Base-by-base conservation (phyloP, 2,329 filamentous ascomycete genomes). In the Aureobasidium mangrovei region DNA sequence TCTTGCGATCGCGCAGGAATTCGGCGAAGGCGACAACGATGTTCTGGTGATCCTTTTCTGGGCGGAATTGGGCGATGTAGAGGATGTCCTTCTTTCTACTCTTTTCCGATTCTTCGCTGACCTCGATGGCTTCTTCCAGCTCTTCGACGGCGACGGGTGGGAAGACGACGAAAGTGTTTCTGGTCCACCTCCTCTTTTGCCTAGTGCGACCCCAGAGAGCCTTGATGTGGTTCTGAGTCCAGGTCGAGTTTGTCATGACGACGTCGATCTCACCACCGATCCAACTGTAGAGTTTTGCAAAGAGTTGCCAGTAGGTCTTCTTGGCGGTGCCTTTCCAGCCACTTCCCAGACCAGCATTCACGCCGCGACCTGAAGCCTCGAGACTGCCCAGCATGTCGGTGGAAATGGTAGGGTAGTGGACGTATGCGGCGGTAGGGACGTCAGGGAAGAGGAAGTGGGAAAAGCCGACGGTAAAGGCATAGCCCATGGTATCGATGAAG, bases 401-500 rank as follows among this genome's bases (percentile, higher is more conserved):
- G 3, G 91, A 96, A 53, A 98, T 98, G 54, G 91, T 97, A 1
- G 93, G 93, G 67, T 97, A 98, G 72, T 98, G 93, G 1, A 97
- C 91, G 66, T 98, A 98, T 51, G 93, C 91, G 43, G 82, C 90
- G 0, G 90, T 96, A 0, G 91, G 88, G 1, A 96, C 80, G 35
- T 73, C 70, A 0, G 80, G 85, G 66, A 97, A 97, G 27, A 97
- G 76, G 59, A 86, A 79, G 66, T 90, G 93, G 69, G 79, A 86
- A 3, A 96, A 76, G 7, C 88, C 89, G 8, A 95, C 79, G 0
- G 87, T 81, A 67, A 97, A 98, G 28, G 91, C 90, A 65, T 96
- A 98, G 58, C 93, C 93, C 91, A 98, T 96, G 2, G 93, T 98
- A 66, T 98, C 93, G 62, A 98, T 78, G 67, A 97, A 95, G 51